These are phyloP conservation scores for Colletotrichum kahawae DNA, from an alignment of 2,329 filamentous ascomycete genomes.

Conservation along the genomic window DNA sequence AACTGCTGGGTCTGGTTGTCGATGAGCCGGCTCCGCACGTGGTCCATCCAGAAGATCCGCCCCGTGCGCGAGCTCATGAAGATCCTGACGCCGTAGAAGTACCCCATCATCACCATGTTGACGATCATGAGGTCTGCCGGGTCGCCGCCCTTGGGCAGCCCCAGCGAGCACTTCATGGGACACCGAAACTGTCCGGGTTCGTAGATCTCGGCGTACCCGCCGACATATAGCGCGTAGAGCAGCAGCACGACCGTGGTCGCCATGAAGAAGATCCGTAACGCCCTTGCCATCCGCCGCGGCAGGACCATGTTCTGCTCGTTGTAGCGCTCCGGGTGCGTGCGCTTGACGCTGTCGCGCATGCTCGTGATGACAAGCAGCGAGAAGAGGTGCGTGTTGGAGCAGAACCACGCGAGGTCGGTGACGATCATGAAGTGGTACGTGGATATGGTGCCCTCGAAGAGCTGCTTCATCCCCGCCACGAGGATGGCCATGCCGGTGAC, in stretches of 20 bases:
- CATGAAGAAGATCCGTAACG: neutral
- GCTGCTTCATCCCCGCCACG: conserved; percentile 18
- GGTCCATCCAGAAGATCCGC: neutral
- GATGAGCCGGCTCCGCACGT: neutral
- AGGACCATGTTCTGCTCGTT: neutral
- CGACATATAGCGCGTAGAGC: neutral
- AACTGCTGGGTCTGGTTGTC: neutral
- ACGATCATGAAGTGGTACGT: conserved; percentile 29
- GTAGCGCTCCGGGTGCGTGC: neutral
- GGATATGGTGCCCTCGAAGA: conserved; percentile 21
- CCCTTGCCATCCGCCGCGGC: neutral
- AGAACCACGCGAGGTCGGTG: conserved; percentile 30
- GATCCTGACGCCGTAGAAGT: neutral
- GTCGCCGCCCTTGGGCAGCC: neutral
- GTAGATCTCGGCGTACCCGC: neutral
- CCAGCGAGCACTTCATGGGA: neutral
- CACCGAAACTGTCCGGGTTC: neutral
- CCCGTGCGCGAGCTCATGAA: conserved; percentile 4
- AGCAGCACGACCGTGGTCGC: neutral
- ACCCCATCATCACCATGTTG: neutral
- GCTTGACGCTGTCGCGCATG: conserved; percentile 16
- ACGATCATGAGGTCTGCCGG: neutral
- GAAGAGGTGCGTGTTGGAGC: conserved; percentile 25
- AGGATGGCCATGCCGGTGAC: conserved; percentile 27
- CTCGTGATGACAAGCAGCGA: conserved; percentile 22